phyloP scores from a whole-genome alignment of 2,329 filamentous ascomycete species.

The Colletotrichum limetticola region DNA sequence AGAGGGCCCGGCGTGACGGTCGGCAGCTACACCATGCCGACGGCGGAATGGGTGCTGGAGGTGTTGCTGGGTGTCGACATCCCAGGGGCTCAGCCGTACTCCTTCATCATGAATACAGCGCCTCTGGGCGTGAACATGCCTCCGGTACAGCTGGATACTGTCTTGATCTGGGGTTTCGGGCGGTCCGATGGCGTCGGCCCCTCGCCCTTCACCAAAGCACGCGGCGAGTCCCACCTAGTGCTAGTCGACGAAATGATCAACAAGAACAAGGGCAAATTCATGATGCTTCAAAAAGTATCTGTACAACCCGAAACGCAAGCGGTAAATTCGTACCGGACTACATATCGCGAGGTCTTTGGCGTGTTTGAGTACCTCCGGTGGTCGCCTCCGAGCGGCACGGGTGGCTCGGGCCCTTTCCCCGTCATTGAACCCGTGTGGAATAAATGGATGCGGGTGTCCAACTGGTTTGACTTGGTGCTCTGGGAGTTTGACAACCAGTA shows the following conservation, averaged over 20 bases:
- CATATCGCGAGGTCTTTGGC: background rate
- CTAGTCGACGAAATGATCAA: background rate
- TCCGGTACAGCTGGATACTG: no score
- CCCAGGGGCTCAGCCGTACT: background rate
- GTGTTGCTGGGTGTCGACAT: background rate
- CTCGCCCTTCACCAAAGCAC: background rate
- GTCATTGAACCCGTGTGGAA: slow-evolving; percentile 10
- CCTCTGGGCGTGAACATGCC: no score
- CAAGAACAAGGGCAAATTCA: background rate
- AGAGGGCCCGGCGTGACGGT: background rate
- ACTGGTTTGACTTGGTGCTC: slow-evolving; percentile 19
- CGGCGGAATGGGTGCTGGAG: background rate
- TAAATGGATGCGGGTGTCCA: slow-evolving; percentile 26
- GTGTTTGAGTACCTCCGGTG: background rate
- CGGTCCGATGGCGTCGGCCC: background rate
- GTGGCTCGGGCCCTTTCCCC: no score
- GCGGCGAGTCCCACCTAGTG: background rate
- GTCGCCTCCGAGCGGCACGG: background rate
- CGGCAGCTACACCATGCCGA: background rate
- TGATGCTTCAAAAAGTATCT: no score
- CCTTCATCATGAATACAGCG: background rate
- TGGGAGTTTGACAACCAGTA: slow-evolving; percentile 17
- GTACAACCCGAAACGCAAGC: background rate
- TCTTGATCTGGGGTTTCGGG: background rate
- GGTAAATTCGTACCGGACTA: background rate